These are phyloP conservation scores for Pichia californica DNA, from an alignment of 805 yeast genomes.

Conservation along the genomic window DNA sequence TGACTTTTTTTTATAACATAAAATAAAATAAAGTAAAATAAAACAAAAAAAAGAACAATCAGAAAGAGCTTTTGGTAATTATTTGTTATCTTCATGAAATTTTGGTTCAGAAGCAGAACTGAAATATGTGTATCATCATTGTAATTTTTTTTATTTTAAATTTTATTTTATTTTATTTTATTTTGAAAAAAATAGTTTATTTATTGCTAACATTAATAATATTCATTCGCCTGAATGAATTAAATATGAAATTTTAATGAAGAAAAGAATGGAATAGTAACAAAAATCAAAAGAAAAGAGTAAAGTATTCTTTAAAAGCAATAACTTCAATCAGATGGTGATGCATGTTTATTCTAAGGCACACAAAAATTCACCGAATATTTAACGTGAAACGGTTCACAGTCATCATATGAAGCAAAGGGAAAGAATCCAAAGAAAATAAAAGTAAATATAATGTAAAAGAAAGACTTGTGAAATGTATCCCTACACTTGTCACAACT, in stretches of 20 bases:
- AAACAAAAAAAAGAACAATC: no score
- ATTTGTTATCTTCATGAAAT: conserved; percentile 69
- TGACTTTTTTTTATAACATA: conserved; percentile 15
- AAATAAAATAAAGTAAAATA: no score
- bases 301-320: background rate
- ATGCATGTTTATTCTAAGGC: conserved; percentile 90
- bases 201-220: no score
- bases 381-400: conserved; percentile 28
- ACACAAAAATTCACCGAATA: conserved; percentile 41
- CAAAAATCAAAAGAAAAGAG: background rate
- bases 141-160: no score
- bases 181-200: background rate
- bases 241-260: no score
- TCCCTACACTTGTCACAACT: background rate
- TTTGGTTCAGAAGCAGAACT: conserved; percentile 93
- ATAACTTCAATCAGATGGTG: conserved; percentile 79
- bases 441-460: background rate
- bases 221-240: conserved; percentile 1
- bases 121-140: conserved; percentile 66
- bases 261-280: no score
- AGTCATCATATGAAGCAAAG: conserved; percentile 28
- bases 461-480: background rate
- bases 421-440: background rate
- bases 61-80: conserved; percentile 54
- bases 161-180: no score